A percentile compares a stretch with the other conserved stretches of the same genome.
Evolutionary conservation across 768 basidiomycete species (phyloP).

Genomic region (Boletus sp.): DNA sequence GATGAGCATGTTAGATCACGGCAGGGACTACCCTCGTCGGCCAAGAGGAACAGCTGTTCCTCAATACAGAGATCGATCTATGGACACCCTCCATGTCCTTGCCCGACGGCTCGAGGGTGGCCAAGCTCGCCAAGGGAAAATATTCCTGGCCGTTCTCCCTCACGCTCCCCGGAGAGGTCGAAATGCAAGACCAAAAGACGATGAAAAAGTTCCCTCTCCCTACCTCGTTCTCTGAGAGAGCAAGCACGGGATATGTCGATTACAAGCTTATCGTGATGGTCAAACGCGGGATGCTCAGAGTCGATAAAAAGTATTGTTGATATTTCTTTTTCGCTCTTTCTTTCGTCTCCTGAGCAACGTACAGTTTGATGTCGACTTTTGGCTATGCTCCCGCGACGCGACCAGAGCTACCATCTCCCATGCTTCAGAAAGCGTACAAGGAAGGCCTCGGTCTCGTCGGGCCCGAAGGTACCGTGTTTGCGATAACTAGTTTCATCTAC

Average conservation of each 20-base stretch:
- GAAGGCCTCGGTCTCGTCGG: conserved; percentile 33
- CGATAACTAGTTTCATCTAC: neutral
- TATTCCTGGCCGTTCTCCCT: conserved; percentile 49
- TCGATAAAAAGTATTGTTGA: conserved; percentile 45
- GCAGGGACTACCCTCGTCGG: conserved; percentile 52
- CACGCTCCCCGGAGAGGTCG: conserved; percentile 42
- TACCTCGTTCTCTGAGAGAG: conserved; percentile 53
- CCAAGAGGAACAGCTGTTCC: conserved; percentile 50
- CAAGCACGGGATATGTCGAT: conserved; percentile 53
- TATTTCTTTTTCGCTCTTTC: neutral
- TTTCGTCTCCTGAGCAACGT: neutral
- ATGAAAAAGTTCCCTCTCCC: conserved; percentile 42
- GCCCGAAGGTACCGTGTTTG: conserved; percentile 25
- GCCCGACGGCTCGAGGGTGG: conserved; percentile 20
- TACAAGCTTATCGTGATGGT: conserved; percentile 51
- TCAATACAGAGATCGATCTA: conserved; percentile 40
- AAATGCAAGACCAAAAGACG: conserved; percentile 37
- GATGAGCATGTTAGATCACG: conserved; percentile 28
- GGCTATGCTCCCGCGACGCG: conserved; percentile 33
- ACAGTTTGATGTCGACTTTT: conserved; percentile 33
- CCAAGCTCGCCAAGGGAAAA: conserved; percentile 42
- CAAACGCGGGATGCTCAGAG: conserved; percentile 45
- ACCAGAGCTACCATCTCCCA: conserved; percentile 34
- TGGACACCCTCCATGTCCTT: conserved; percentile 36
- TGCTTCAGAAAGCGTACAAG: conserved; percentile 37